Base-by-base conservation (phyloP, 345 rosid genomes). In the Gossypium stocksii region DNA sequence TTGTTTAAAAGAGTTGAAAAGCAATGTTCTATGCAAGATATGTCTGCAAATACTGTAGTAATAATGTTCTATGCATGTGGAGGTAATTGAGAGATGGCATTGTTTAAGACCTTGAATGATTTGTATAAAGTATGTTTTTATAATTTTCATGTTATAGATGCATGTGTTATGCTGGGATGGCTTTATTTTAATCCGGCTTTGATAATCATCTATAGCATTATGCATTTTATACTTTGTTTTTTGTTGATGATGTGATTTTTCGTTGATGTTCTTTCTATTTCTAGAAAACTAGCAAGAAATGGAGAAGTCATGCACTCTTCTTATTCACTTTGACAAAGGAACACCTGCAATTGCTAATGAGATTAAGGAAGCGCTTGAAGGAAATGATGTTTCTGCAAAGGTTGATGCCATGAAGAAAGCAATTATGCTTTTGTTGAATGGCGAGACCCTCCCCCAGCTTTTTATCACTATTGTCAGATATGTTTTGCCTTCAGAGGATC, bases 311-410 rank as follows among this genome's bases (percentile, higher is more conserved):
- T 91, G 92, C 78, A 87, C 86, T 64, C 66, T 94, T 80, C 91
- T 92, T 0, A 86, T 94, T 77, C 82, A 94, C 83, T 87, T 92
- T 66, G 98, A 94, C 88, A 94, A 89, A 85, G 94, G 89, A 45
- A 79, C 91, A 25, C 90, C 93, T 9, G 93, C 98, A 23, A 65
- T 87, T 25, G 98, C 97, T 0, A 92, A 86, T 49, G 97, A 92
- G 88, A 91, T 94, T 77, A 94, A 91, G 84, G 98, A 92, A 78
- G 91, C 97, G 48, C 98, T 94, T 3, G 97, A 94, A 82, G 97
- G 97, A 20, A 92, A 77, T 66, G 97, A 92, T 68, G 80, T 83
- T 15, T 5, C 76, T 7, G 86, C 86, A 1, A 94, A 94, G 84
- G 77, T 88, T 17, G 97, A 94, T 3, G 97, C 97, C 45, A 78